Evolutionary conservation across 345 rosid species (phyloP).

Genomic region (Eucalyptus polybractea): DNA sequence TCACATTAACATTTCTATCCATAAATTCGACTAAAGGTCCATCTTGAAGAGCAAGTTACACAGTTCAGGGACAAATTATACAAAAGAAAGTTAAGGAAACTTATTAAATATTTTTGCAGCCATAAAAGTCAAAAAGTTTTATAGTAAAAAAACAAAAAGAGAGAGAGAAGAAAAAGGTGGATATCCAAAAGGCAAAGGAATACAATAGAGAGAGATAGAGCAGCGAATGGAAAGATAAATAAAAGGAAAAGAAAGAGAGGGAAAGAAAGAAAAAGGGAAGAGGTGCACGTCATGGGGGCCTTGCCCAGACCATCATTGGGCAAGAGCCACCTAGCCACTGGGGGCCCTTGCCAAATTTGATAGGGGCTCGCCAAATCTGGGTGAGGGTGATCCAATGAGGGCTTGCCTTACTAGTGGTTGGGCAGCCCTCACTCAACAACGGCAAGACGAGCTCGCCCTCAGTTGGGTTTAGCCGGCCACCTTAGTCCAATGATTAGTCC

Average conservation of each 20-base stretch:
- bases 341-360: accelerated
- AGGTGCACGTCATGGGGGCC: neutral
- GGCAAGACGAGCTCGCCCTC: too few species aligned
- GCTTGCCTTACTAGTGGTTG: too few species aligned
- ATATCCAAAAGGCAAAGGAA: neutral
- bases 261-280: neutral
- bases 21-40: neutral
- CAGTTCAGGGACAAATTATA: neutral
- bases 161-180: neutral
- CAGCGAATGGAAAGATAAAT: accelerated
- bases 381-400: too few species aligned
- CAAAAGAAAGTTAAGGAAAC: neutral
- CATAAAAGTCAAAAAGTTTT: neutral
- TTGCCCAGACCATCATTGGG: too few species aligned
- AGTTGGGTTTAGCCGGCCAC: accelerated
- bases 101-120: neutral
- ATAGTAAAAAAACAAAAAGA: too few species aligned
- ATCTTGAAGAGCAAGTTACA: neutral
- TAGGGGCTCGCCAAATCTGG: accelerated
- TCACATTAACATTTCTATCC: neutral
- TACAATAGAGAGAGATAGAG: neutral
- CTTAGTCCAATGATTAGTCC: too few species aligned
- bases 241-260: neutral
- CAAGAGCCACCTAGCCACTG: too few species aligned
- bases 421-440: accelerated